Percentiles rank a stretch among this genome's conserved stretches.
These are phyloP conservation scores for Pseudovirgaria hyperparasitica DNA, from an alignment of 2,329 filamentous ascomycete genomes.

Conservation along the genomic window DNA sequence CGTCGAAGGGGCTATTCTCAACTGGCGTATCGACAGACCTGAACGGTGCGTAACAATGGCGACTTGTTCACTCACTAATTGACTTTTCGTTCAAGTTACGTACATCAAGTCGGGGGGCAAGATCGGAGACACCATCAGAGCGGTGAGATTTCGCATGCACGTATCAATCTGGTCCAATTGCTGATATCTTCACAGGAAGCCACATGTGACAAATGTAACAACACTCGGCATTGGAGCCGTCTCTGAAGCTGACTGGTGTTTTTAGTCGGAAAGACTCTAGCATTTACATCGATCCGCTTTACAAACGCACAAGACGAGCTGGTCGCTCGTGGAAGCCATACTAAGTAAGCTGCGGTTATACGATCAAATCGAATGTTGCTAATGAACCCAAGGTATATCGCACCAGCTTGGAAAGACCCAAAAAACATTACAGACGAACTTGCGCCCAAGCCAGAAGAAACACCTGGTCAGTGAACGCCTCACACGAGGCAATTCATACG, in stretches of 20 bases:
- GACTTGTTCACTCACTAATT: slow-evolving; percentile 1
- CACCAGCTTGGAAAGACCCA: slow-evolving; percentile 48
- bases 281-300: slow-evolving; percentile 51
- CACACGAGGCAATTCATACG: too few relatives aligned
- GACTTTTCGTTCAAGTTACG: slow-evolving; percentile 34
- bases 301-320: slow-evolving; percentile 45
- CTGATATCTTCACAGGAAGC: slow-evolving; percentile 41
- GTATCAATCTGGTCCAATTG: slow-evolving; percentile 8
- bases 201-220: slow-evolving; percentile 51
- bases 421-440: slow-evolving; percentile 49
- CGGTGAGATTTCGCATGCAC: slow-evolving; percentile 21
- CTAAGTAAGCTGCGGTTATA: slow-evolving; percentile 36
- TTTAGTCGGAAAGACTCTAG: slow-evolving; percentile 51
- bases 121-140: slow-evolving; percentile 45
- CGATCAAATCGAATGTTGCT: neutral
- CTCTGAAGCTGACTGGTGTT: neutral
- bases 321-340: slow-evolving; percentile 54
- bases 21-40: slow-evolving; percentile 57
- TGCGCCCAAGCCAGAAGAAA: slow-evolving; percentile 22
- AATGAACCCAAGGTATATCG: slow-evolving; percentile 32
- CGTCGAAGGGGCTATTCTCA: slow-evolving; percentile 50
- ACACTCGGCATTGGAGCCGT: neutral
- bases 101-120: slow-evolving; percentile 52
- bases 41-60: slow-evolving; percentile 30
- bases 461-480: too few relatives aligned